A percentile compares a stretch with the other conserved stretches of the same genome.
These are phyloP conservation scores for Neurospora sp. DNA, from an alignment of 495 filamentous ascomycete genomes.

Conservation along the genomic window DNA sequence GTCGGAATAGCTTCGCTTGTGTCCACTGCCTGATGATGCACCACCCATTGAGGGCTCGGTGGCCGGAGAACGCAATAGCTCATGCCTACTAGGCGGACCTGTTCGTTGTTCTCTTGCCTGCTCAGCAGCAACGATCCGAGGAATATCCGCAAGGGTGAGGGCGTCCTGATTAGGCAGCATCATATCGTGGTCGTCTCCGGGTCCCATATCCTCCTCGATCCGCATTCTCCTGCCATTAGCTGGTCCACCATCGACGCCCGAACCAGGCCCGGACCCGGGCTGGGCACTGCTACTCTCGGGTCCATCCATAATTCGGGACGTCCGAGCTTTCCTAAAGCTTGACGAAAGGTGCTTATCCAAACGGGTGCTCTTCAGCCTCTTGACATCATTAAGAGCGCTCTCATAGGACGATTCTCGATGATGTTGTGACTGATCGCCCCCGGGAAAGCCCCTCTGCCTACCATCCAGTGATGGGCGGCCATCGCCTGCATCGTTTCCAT, in stretches of 20 bases:
- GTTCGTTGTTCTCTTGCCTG: slow-evolving; percentile 88
- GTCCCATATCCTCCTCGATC: slow-evolving; percentile 34
- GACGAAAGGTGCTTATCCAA: slow-evolving; percentile 89
- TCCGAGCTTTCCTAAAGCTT: slow-evolving; percentile 79
- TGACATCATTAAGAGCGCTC: slow-evolving; percentile 91
- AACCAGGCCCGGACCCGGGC: slow-evolving; percentile 64
- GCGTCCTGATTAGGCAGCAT: slow-evolving; percentile 87
- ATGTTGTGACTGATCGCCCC: slow-evolving; percentile 47
- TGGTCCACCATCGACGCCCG: slow-evolving; percentile 46
- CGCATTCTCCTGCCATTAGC: slow-evolving; percentile 51
- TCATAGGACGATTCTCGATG: slow-evolving; percentile 72
- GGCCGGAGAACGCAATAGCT: slow-evolving; percentile 56
- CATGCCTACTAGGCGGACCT: slow-evolving; percentile 65
- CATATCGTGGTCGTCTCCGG: slow-evolving; percentile 35
- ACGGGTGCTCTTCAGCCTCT: slow-evolving; percentile 78
- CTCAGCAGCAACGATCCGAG: slow-evolving; percentile 90
- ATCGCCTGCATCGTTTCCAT: slow-evolving; percentile 56
- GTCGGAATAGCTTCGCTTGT: slow-evolving; percentile 67
- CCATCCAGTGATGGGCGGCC: slow-evolving; percentile 42
- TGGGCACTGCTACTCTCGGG: slow-evolving; percentile 68
- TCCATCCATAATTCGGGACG: slow-evolving; percentile 86
- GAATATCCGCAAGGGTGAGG: slow-evolving; percentile 91
- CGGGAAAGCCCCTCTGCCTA: slow-evolving; percentile 60
- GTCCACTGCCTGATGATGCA: slow-evolving; percentile 43
- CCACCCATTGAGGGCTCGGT: slow-evolving; percentile 49